These are phyloP conservation scores for Acmispon strigosus DNA, from an alignment of 306 rosid species.

Conservation along the genomic window DNA sequence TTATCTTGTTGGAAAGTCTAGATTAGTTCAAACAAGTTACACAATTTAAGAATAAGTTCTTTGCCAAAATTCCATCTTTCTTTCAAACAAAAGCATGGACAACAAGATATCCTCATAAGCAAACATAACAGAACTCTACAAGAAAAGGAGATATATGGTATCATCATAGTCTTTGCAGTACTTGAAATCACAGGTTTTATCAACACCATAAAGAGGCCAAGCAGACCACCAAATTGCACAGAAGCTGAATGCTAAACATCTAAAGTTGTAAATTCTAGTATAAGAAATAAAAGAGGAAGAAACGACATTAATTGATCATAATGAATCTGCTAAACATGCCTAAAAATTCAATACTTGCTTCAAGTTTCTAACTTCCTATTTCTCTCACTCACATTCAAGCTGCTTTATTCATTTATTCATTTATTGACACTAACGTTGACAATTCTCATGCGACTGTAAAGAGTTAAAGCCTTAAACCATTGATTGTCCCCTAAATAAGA, in stretches of 20 bases:
- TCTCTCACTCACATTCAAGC: neutral
- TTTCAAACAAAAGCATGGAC: neutral
- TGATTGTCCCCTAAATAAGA: neutral
- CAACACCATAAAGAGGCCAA: neutral
- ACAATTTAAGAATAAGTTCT: neutral
- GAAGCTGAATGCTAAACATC: neutral
- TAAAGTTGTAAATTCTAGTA: neutral
- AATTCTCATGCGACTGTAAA: neutral
- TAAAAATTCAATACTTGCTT: slow-evolving; percentile 1
- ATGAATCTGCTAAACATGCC: neutral
- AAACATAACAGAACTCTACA: neutral
- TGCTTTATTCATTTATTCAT: too few species aligned
- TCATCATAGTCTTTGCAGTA: neutral
- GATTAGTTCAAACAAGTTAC: neutral
- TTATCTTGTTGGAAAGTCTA: neutral
- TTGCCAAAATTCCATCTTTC: neutral
- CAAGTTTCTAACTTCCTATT: neutral
- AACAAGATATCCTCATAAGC: neutral
- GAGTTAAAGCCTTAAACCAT: neutral
- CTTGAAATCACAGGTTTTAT: too few species aligned
- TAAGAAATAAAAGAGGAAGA: too few species aligned
- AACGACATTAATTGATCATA: neutral
- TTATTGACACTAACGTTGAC: neutral
- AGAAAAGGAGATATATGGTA: neutral
- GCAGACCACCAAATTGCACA: neutral